Percentiles rank a stretch among this genome's conserved stretches.
Evolutionary conservation across 371 early-diverging fungal genomes (phyloP).

Genomic region (Mycotypha africana): DNA sequence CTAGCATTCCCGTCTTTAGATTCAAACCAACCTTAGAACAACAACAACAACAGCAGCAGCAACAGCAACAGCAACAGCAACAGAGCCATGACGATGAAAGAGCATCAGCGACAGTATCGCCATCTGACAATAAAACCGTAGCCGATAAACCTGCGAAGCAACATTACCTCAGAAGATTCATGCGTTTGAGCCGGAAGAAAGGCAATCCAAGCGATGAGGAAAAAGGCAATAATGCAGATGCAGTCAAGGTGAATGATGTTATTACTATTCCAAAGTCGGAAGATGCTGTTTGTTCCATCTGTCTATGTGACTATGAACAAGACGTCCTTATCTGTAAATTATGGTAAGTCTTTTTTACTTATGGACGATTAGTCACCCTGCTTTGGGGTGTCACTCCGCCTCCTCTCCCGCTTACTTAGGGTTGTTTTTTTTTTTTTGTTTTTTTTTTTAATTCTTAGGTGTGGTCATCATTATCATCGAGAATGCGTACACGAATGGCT

Average conservation of each 20-base stretch:
- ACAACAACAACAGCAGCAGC: not conserved
- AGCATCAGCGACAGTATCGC: too few relatives aligned
- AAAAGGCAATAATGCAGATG: not conserved
- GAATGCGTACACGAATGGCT: constrained; percentile 31
- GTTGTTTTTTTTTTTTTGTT: too few relatives aligned
- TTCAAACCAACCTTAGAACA: not conserved
- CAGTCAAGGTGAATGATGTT: constrained; percentile 3
- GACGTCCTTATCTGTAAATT: constrained; percentile 51
- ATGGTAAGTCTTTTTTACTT: too few relatives aligned
- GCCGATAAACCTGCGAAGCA: too few relatives aligned
- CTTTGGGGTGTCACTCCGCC: too few relatives aligned
- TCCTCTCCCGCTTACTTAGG: too few relatives aligned
- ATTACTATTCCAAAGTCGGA: constrained; percentile 22
- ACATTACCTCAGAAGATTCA: not conserved
- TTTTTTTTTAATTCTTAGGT: constrained; percentile 14
- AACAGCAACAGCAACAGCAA: not conserved
- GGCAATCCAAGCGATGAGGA: too few relatives aligned
- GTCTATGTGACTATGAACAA: constrained; percentile 58
- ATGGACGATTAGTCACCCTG: too few relatives aligned
- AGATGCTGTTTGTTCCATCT: constrained; percentile 58
- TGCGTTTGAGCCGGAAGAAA: not conserved
- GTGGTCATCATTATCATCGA: constrained; percentile 29
- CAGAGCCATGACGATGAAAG: too few relatives aligned
- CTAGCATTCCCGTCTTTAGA: constrained; percentile 39
- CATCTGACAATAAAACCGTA: too few relatives aligned